Evolutionary conservation across 257 asterid species (phyloP), one percentile per base, ranked within the genome.

Genomic region (Fraxinus excelsior): DNA sequence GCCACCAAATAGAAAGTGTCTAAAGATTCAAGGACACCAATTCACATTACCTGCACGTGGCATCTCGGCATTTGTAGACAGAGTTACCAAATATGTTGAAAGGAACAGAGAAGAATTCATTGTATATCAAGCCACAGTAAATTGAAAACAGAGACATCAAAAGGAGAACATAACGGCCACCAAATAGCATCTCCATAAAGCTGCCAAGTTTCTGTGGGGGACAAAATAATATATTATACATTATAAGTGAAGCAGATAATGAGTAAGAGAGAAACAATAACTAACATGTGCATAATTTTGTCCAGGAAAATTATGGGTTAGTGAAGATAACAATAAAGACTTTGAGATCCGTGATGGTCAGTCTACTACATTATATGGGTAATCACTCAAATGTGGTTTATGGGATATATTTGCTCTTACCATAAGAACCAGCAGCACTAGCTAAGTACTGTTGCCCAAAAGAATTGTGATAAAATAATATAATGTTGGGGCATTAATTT

Each of bases 121-220:
- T 96, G 96, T 96, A 96, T 83, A 96, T 86, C 88, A 96, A 83
- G 76, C 99, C 99, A 80, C 99, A 96, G 82, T 96, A 96, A 66
- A 96, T 90, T 51, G 99, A 96, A 85, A 96, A 96, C 77, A 93
- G 79, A 18, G 99, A 88, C 99, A 96, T 96, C 87, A 91, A 80
- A 82, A 96, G 96, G 72, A 96, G 94, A 62, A 96, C 86, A 80
- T 96, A 93, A 76, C 97, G 97, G 75, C 99, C 99, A 71, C 97
- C 99, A 82, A 87, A 96, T 53, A 93, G 91, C 98, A 96, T 96
- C 92, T 93, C 99, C 99, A 96, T 96, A 88, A 96, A 90, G 94
- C 98, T 96, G 71, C 96, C 99, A 74, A 96, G 92, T 96, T 93
- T 93, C 98, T 96, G 97, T 70, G 23, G 76, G 69, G 75, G 80